These are phyloP conservation scores for Rubia yunnanensis DNA, from an alignment of 257 asterid genomes.

Conservation along the genomic window DNA sequence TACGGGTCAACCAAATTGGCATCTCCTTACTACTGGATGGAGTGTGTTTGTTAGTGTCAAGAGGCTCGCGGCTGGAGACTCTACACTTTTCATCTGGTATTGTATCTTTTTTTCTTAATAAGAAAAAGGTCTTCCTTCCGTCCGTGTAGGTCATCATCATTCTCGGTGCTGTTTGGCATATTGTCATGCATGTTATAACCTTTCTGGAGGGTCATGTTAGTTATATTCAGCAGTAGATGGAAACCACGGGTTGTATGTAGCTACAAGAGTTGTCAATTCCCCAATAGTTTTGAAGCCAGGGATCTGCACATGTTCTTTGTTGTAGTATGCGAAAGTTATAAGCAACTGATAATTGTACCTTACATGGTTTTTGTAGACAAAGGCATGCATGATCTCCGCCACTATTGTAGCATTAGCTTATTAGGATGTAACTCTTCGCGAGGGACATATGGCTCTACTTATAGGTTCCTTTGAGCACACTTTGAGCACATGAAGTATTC, in stretches of 20 bases:
- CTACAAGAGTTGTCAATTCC: not conserved
- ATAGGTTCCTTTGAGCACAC: not conserved
- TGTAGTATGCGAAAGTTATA: not conserved
- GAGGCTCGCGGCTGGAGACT: constrained; percentile 50
- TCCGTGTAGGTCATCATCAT: not conserved
- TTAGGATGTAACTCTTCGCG: not conserved
- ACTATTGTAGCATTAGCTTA: too few relatives aligned
- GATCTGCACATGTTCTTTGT: not conserved
- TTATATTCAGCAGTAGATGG: not conserved
- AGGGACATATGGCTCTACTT: not conserved
- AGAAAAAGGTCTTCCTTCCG: not conserved
- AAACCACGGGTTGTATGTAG: too few relatives aligned
- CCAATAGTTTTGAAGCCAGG: not conserved
- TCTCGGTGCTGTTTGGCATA: not conserved
- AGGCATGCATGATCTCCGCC: too few relatives aligned
- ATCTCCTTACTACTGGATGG: constrained; percentile 54
- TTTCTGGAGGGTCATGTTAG: not conserved
- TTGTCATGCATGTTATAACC: not conserved
- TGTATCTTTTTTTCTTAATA: not conserved
- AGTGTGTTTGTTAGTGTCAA: constrained; percentile 53
- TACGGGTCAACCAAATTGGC: constrained; percentile 53
- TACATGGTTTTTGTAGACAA: not conserved
- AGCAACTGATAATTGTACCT: not conserved
- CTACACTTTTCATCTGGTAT: constrained; percentile 56
- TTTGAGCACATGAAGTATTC: not conserved